A percentile compares a stretch with the other conserved stretches of the same genome.
phyloP scores from a whole-genome alignment of 176 grass and related monocot species.

The Dendrocalamus sinicus region DNA sequence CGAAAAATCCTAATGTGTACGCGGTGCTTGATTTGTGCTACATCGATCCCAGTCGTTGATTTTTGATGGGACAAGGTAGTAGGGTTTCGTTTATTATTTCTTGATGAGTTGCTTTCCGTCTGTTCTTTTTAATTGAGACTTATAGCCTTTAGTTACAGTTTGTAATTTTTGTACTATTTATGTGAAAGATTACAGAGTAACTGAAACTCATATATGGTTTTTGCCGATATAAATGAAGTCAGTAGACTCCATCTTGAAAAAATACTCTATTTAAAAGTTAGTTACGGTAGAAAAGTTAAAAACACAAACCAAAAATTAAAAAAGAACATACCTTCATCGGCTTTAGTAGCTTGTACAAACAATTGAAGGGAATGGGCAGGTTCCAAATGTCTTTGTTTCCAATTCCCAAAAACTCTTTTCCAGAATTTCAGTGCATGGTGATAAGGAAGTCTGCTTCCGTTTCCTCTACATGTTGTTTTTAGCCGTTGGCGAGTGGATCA shows the following conservation, averaged over 20 bases:
- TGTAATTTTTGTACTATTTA: too few relatives aligned
- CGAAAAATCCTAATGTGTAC: background rate
- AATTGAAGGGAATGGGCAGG: background rate
- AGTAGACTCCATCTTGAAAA: too few relatives aligned
- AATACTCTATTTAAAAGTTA: too few relatives aligned
- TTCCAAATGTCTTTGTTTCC: background rate
- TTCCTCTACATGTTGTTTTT: background rate
- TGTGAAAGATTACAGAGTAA: too few relatives aligned
- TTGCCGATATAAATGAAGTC: too few relatives aligned
- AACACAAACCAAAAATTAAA: too few relatives aligned
- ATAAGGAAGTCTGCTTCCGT: background rate
- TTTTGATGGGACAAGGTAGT: slow-evolving; percentile 4
- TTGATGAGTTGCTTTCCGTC: background rate
- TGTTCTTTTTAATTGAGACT: too few relatives aligned
- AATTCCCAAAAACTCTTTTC: slow-evolving; percentile 3
- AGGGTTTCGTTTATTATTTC: slow-evolving; percentile 1
- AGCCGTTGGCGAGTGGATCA: slow-evolving; percentile 11
- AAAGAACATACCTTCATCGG: background rate
- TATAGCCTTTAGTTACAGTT: too few relatives aligned
- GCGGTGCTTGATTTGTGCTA: slow-evolving; percentile 18
- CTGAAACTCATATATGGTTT: too few relatives aligned
- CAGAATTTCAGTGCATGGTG: background rate
- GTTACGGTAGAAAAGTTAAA: too few relatives aligned
- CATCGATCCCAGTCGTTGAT: background rate
- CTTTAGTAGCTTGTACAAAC: slow-evolving; percentile 12